phyloP scores from a whole-genome alignment of 768 basidiomycete genomes.

The Phaeotremella skinneri region DNA sequence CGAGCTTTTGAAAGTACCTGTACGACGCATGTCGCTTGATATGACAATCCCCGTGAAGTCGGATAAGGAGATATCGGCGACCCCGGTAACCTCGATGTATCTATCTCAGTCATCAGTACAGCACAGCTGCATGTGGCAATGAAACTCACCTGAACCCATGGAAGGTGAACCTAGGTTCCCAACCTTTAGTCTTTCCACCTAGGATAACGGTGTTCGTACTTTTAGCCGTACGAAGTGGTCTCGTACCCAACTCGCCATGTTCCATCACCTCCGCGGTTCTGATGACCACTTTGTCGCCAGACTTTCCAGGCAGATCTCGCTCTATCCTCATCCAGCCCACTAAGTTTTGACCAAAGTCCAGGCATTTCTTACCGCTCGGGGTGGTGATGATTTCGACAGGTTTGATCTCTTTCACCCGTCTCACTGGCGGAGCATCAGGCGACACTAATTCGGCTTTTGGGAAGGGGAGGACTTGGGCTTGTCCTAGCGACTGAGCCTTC shows the following conservation, averaged over 20 bases:
- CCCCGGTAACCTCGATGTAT: constrained; percentile 37
- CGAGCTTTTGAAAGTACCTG: constrained; percentile 22
- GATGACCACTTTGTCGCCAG: constrained; percentile 7
- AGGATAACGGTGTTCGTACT: constrained; percentile 15
- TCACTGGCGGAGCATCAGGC: constrained; percentile 32
- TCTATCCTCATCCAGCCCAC: constrained; percentile 32
- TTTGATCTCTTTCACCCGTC: constrained; percentile 15
- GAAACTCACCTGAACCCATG: constrained; percentile 38
- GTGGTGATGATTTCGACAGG: constrained; percentile 32
- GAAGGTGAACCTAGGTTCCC: constrained; percentile 37
- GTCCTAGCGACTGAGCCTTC: not conserved
- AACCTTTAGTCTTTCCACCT: constrained; percentile 12
- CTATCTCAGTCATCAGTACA: constrained; percentile 5
- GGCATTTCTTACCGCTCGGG: constrained; percentile 29
- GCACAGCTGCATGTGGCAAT: constrained; percentile 3
- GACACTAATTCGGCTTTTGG: constrained; percentile 19
- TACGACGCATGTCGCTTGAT: constrained; percentile 29
- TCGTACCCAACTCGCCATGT: constrained; percentile 29
- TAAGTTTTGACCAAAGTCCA: constrained; percentile 45
- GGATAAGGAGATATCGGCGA: constrained; percentile 4
- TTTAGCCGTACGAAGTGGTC: constrained; percentile 33
- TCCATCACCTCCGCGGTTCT: constrained; percentile 40
- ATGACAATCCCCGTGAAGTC: constrained; percentile 23
- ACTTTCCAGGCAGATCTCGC: not conserved
- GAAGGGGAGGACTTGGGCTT: constrained; percentile 7